These are phyloP conservation scores for Leavenworthia alabamica DNA, from an alignment of 345 rosid genomes.

Conservation along the genomic window DNA sequence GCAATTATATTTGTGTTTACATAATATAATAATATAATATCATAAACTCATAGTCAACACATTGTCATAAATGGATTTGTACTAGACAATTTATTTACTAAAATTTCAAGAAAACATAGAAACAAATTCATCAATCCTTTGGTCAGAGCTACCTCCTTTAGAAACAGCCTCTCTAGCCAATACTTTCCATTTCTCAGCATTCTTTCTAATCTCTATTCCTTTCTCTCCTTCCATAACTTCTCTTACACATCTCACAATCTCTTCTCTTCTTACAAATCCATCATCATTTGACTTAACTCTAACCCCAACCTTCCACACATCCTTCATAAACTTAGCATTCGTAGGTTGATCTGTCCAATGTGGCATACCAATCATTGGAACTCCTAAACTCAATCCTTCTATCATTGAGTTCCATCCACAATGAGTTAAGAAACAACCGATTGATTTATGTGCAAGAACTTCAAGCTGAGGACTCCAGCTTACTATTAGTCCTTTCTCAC, in stretches of 20 bases:
- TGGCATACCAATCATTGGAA: constrained; percentile 41
- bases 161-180: constrained; percentile 43
- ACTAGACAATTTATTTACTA: no score
- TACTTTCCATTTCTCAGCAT: constrained; percentile 44
- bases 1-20: no score
- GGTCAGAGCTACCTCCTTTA: constrained; percentile 54
- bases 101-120: constrained; percentile 1
- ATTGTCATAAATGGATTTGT: no score
- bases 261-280: constrained; percentile 38
- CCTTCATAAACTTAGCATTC: constrained; percentile 36
- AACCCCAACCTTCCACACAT: constrained; percentile 45
- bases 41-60: no score
- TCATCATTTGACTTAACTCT: constrained; percentile 27
- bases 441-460: constrained; percentile 39
- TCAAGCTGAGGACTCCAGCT: constrained; percentile 50
- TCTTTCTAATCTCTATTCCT: constrained; percentile 34
- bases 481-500: constrained; percentile 39
- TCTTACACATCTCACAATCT: constrained; percentile 37
- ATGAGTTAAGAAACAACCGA: constrained; percentile 46
- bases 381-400: constrained; percentile 28
- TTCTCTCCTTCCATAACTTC: constrained; percentile 50
- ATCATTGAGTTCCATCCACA: constrained; percentile 48
- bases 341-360: constrained; percentile 32
- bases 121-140: constrained; percentile 37
- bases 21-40: no score